Conservation (phyloP, 2,329 filamentous ascomycete genomes). For the Celoporthe dispersa region DNA sequence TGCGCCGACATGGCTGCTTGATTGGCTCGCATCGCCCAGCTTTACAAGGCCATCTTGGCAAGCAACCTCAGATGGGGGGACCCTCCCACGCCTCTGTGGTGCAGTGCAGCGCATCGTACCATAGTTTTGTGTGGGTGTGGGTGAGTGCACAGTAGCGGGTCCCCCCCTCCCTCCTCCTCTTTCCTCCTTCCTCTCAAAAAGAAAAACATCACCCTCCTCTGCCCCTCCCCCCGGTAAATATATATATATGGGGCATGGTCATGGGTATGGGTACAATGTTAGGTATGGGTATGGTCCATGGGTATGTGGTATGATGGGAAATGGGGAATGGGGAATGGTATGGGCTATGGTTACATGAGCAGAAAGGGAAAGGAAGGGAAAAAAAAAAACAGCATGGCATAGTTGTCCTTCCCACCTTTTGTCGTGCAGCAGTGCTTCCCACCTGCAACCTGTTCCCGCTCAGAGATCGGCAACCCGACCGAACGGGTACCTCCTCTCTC, state of each 20-base stretch:
- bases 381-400: not conserved
- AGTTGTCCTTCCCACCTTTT: not conserved
- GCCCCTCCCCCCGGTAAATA: not conserved
- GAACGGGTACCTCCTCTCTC: not conserved
- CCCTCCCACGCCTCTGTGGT: not conserved
- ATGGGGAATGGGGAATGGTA: not conserved
- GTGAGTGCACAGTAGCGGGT: not conserved
- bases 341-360: slow-evolving; percentile 5
- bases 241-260: not conserved
- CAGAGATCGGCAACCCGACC: not conserved
- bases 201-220: too few species aligned
- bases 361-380: too few species aligned
- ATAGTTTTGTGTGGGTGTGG: not conserved
- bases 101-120: slow-evolving; percentile 4
- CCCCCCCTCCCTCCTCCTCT: too few species aligned
- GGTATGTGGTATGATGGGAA: not conserved
- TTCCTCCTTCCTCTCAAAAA: too few species aligned
- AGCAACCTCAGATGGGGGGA: slow-evolving; percentile 7
- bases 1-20: slow-evolving; percentile 2
- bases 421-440: not conserved
- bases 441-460: not conserved
- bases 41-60: slow-evolving; percentile 2
- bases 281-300: not conserved
- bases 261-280: not conserved
- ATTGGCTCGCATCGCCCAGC: slow-evolving; percentile 10